A percentile compares a stretch with the other conserved stretches of the same genome.
phyloP scores from a whole-genome alignment of 208 protist species.

The Trypanosoma avium region DNA sequence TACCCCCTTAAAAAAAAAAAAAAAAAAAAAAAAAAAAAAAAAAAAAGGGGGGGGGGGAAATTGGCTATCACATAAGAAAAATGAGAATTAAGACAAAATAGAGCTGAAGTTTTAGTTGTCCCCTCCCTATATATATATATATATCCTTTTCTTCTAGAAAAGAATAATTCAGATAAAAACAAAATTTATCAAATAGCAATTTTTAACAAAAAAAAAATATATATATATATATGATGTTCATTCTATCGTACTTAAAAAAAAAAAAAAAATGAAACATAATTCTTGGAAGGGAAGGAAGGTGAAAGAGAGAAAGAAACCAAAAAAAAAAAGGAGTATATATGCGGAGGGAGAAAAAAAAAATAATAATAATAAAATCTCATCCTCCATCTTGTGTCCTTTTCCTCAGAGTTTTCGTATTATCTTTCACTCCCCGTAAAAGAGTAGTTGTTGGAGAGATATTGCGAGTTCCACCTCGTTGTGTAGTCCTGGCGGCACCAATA shows the following conservation, averaged over 20 bases:
- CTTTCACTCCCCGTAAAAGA: not conserved
- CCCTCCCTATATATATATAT: too few species aligned
- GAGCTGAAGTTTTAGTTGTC: too few species aligned
- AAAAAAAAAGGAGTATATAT: too few species aligned
- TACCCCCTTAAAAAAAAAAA: conserved; percentile 2
- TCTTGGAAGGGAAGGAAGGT: not conserved
- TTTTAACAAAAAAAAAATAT: conserved; percentile 10
- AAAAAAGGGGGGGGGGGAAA: conserved; percentile 6
- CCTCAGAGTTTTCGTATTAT: not conserved
- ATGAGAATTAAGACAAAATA: conserved; percentile 6
- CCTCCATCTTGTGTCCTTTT: not conserved
- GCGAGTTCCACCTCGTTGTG: not conserved
- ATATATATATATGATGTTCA: conserved; percentile 2
- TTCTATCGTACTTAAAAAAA: conserved; percentile 1
- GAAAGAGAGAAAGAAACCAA: not conserved
- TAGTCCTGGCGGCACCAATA: not conserved
- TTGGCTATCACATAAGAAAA: conserved; percentile 5
- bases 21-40: conserved; percentile 11
- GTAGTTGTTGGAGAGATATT: not conserved
- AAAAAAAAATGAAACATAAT: conserved; percentile 1
- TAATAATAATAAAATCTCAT: conserved; percentile 2
- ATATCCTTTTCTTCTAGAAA: too few species aligned
- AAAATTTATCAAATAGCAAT: not conserved
- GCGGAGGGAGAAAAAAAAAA: too few species aligned
- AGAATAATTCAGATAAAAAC: not conserved